A percentile compares a stretch with the other conserved stretches of the same genome.
phyloP scores from a whole-genome alignment of 2,329 filamentous ascomycete species.

The Stachybotrys elegans region DNA sequence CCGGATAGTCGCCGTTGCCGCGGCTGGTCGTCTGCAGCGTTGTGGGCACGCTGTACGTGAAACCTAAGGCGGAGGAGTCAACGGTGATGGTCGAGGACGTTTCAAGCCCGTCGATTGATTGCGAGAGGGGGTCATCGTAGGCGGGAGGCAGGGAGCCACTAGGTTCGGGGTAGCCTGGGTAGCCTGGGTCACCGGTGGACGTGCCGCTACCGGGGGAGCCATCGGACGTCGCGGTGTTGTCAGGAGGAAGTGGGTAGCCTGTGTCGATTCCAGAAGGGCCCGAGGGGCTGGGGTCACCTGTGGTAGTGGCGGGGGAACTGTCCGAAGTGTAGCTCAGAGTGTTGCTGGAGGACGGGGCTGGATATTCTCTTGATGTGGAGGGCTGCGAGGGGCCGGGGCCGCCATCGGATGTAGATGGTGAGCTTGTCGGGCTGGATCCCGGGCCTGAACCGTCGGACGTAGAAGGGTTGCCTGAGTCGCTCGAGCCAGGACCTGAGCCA shows the following conservation, averaged over 20 bases:
- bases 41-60: neutral
- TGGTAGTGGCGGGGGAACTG: no score
- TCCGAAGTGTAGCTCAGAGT: neutral
- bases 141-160: neutral
- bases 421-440: no score
- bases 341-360: neutral
- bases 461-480: no score
- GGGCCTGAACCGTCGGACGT: no score
- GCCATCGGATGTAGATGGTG: neutral
- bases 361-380: neutral
- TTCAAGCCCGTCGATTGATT: slow-evolving; percentile 1
- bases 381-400: neutral
- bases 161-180: neutral
- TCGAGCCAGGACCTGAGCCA: no score
- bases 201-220: neutral
- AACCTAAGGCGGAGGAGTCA: neutral
- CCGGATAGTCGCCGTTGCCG: neutral
- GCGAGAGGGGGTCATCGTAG: neutral
- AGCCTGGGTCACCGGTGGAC: neutral
- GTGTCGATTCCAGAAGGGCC: neutral
- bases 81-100: neutral
- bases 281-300: neutral
- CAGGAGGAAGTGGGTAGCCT: neutral
- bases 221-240: neutral
- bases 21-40: slow-evolving; percentile 6